These are phyloP conservation scores for Cercospora brassicicola DNA, from an alignment of 2,329 filamentous ascomycete species.

Conservation along the genomic window DNA sequence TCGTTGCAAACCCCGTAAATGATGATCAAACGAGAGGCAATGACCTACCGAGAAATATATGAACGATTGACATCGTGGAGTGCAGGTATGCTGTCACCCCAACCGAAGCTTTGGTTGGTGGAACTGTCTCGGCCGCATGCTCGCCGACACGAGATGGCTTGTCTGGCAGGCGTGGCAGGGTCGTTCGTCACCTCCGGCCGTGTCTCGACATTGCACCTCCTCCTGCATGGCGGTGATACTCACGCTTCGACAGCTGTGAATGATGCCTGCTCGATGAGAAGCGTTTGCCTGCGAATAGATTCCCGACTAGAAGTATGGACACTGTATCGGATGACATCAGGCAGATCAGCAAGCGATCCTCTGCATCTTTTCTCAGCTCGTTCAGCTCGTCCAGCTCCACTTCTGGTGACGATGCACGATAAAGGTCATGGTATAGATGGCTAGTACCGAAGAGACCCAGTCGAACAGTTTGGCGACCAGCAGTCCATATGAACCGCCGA, in stretches of 20 bases:
- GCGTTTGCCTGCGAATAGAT: not conserved
- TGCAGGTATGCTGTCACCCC: slow-evolving; percentile 6
- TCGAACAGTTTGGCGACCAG: not conserved
- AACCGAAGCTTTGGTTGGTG: slow-evolving; percentile 11
- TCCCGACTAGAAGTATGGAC: not conserved
- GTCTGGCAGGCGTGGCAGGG: not conserved
- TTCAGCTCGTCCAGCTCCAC: not conserved
- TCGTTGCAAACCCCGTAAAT: not conserved
- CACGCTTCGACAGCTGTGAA: not conserved
- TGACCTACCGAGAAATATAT: not conserved
- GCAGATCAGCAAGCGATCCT: not conserved
- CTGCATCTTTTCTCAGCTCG: not conserved
- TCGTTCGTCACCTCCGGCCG: not conserved
- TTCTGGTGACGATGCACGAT: not conserved
- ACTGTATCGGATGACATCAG: not conserved
- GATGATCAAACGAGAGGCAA: not conserved
- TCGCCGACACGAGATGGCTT: not conserved
- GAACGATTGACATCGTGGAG: not conserved
- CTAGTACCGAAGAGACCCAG: not conserved
- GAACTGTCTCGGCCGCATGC: not conserved
- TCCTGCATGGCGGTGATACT: not conserved
- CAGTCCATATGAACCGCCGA: not conserved
- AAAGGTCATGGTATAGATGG: not conserved
- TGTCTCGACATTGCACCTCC: not conserved
- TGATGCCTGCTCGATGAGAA: not conserved